phyloP scores from a whole-genome alignment of 2,329 filamentous ascomycete species.

The Emericellopsis cladophorae region DNA sequence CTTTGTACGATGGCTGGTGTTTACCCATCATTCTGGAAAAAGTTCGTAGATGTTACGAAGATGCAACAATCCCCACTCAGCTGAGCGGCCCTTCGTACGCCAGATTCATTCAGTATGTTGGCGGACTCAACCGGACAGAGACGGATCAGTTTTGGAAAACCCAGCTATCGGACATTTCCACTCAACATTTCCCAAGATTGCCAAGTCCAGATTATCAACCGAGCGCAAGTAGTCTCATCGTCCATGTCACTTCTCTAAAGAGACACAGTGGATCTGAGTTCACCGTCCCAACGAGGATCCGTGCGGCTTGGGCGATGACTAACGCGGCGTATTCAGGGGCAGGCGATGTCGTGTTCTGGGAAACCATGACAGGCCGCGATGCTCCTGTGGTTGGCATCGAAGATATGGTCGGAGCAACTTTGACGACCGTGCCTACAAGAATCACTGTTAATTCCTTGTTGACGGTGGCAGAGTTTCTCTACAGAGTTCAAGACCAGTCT shows the following conservation, averaged over 20 bases:
- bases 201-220: slow-evolving; percentile 6
- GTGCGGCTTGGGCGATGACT: neutral
- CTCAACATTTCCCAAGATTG: slow-evolving; percentile 8
- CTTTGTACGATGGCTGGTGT: slow-evolving; percentile 15
- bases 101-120: slow-evolving; percentile 6
- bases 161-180: slow-evolving; percentile 3
- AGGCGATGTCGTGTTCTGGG: slow-evolving; percentile 16
- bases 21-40: slow-evolving; percentile 9
- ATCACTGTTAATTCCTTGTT: neutral
- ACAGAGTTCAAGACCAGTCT: neutral
- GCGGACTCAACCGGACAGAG: slow-evolving; percentile 1
- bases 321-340: slow-evolving; percentile 1
- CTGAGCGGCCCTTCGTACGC: slow-evolving; percentile 1
- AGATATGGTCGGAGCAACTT: slow-evolving; percentile 13
- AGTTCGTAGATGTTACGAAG: slow-evolving; percentile 7
- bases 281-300: neutral
- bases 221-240: slow-evolving; percentile 6
- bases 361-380: slow-evolving; percentile 14
- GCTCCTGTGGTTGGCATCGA: slow-evolving; percentile 12
- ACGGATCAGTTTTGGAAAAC: slow-evolving; percentile 7
- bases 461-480: neutral
- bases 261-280: neutral
- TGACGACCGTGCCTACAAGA: slow-evolving; percentile 16
- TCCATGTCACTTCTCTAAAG: slow-evolving; percentile 3
- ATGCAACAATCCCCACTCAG: neutral